phyloP scores from a whole-genome alignment of 2,329 filamentous ascomycete genomes.

The Corynespora cassiicola region DNA sequence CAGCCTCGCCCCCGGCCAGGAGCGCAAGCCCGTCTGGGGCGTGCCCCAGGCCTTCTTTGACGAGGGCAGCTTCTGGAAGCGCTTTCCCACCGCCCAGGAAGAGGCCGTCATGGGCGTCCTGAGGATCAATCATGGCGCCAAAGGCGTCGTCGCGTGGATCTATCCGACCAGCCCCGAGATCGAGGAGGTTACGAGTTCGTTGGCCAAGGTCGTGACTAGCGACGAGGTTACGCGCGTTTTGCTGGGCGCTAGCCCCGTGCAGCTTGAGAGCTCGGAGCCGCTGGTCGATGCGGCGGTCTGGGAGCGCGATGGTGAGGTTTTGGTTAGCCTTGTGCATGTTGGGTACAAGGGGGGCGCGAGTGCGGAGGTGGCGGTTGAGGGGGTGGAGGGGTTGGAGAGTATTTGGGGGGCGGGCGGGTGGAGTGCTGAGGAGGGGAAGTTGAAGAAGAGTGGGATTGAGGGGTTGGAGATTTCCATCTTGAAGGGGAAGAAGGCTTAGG shows the following conservation, averaged over 20 bases:
- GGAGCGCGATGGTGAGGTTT: conserved; percentile 41
- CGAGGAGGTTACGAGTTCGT: conserved; percentile 37
- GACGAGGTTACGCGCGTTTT: conserved; percentile 44
- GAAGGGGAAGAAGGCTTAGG: no score
- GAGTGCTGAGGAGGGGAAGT: conserved; percentile 6
- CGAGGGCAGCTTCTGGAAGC: conserved; percentile 54
- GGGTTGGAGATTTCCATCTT: conserved; percentile 16
- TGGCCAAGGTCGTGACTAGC: conserved; percentile 50
- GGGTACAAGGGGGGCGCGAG: no score
- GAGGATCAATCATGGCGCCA: conserved; percentile 57
- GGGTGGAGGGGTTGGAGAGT: conserved; percentile 6
- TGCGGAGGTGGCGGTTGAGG: conserved; percentile 12
- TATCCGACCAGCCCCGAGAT: conserved; percentile 51
- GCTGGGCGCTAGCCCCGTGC: conserved; percentile 34
- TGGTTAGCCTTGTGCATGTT: conserved; percentile 50
- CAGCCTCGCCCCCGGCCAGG: not conserved
- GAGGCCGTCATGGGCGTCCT: conserved; percentile 57
- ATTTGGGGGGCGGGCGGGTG: conserved; percentile 24
- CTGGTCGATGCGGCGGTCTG: conserved; percentile 53
- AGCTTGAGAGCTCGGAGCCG: conserved; percentile 9
- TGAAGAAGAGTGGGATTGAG: conserved; percentile 11
- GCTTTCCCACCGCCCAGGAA: conserved; percentile 54
- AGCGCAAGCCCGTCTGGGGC: conserved; percentile 55
- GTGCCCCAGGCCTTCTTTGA: conserved; percentile 59
- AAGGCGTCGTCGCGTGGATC: conserved; percentile 57